Evolutionary conservation across 805 yeast species (phyloP), one percentile per base, ranked within the genome.

Genomic region (Ogataea degrootiae): DNA sequence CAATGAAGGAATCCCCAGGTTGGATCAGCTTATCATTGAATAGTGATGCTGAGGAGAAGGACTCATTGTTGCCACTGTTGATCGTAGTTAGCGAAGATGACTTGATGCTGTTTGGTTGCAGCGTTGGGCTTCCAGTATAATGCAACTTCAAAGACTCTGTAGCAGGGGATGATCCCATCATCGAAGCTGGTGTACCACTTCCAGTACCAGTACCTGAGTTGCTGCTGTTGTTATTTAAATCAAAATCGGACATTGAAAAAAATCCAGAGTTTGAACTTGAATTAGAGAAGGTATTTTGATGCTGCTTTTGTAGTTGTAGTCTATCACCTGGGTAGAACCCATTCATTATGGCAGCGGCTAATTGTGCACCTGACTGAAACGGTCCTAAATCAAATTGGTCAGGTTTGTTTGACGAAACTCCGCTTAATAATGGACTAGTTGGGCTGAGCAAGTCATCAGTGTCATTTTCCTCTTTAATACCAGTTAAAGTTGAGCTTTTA

Each of bases 321-420:
- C 8, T 14, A 26, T 33, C 29, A 15, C 15, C 16, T 23, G 45
- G 23, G 16, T 49, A 45, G 15, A 44, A 41, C 1, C 66, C 66
- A 40, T 61, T 58, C 56, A 63, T 51, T 3, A 66, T 62, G 8
- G 62, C 62, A 5, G 67, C 54, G 6, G 66, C 65, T 15, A 63
- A 42, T 12, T 58, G 62, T 8, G 65, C 62, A 19, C 66, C 68
- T 2, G 69, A 63, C 22, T 56, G 58, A 47, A 63, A 65, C 5
- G 62, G 61, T 4, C 63, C 65, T 19, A 66, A 45, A 44, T 54
- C 55, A 19, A 60, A 15, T 22, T 33, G 19, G 3, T 51, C 56
- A 6, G 48, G 36, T 15, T 45, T 42, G 34, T 44, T 39, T 34
- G 45, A 34, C 6, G 42, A 45, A 15, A 46, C 37, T 8, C 17